Conservation (phyloP, 1,284 basidiomycete species). For the Hypsizygus ulmarius region DNA sequence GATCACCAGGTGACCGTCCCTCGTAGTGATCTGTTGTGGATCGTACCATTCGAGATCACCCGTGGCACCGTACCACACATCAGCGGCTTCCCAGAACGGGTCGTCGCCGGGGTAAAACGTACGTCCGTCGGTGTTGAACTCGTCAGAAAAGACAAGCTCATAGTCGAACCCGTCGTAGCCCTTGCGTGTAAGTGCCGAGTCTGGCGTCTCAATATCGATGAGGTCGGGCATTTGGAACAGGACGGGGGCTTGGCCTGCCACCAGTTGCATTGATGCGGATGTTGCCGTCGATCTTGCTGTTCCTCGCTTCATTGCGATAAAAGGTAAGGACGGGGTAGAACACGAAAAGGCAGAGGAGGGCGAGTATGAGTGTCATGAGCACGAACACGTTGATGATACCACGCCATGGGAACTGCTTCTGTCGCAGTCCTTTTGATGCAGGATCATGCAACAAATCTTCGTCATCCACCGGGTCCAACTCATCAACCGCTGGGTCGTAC, state of each 20-base stretch:
- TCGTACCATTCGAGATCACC: conserved; percentile 78
- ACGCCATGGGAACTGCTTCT: conserved; percentile 44
- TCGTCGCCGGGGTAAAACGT: conserved; percentile 71
- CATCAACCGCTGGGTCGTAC: conserved; percentile 61
- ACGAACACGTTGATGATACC: conserved; percentile 58
- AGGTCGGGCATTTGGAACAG: conserved; percentile 55
- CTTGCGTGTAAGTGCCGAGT: conserved; percentile 49
- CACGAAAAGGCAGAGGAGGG: conserved; percentile 65
- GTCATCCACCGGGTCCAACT: conserved; percentile 59
- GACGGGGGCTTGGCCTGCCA: conserved; percentile 34
- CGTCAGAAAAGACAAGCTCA: conserved; percentile 77
- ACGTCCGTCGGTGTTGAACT: conserved; percentile 75
- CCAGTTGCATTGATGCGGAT: conserved; percentile 67
- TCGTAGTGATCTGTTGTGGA: conserved; percentile 71
- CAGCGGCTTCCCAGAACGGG: conserved; percentile 71
- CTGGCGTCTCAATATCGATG: conserved; percentile 70
- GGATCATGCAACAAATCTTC: conserved; percentile 64
- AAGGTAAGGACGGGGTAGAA: conserved; percentile 75
- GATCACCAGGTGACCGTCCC: conserved; percentile 69
- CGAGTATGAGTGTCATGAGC: conserved; percentile 46
- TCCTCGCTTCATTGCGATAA: conserved; percentile 43
- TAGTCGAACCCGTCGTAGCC: conserved; percentile 68
- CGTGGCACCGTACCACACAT: conserved; percentile 64
- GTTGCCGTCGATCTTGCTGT: conserved; percentile 59
- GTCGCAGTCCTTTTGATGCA: conserved; percentile 31